Percentiles rank a stretch among this genome's conserved stretches.
These are phyloP conservation scores for Picochlorum sp. DNA, from an alignment of 139 green algal genomes.

Conservation along the genomic window DNA sequence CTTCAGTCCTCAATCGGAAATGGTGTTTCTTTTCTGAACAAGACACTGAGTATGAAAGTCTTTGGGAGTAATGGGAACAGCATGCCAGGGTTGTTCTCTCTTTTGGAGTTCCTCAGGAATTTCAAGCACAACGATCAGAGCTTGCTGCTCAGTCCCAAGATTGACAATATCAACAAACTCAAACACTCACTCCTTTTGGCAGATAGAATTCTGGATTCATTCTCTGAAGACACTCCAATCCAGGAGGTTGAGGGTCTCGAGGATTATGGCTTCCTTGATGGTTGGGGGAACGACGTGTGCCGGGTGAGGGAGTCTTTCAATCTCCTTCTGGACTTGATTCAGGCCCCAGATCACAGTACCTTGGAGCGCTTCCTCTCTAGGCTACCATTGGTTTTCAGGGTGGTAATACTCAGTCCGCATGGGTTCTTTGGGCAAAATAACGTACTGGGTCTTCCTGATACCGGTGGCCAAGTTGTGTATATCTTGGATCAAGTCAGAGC, in stretches of 20 bases:
- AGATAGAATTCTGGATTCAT: slow-evolving; percentile 35
- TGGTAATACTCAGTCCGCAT: slow-evolving; percentile 70
- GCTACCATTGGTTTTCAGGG: slow-evolving; percentile 60
- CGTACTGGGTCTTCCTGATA: slow-evolving; percentile 67
- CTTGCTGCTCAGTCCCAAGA: slow-evolving; percentile 38
- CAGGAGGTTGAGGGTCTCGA: slow-evolving; percentile 22
- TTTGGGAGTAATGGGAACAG: slow-evolving; percentile 31
- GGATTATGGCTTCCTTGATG: slow-evolving; percentile 58
- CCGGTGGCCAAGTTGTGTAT: slow-evolving; percentile 70
- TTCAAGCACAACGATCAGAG: slow-evolving; percentile 37
- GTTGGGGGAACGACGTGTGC: slow-evolving; percentile 59
- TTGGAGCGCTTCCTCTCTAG: slow-evolving; percentile 60
- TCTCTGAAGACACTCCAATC: slow-evolving; percentile 33
- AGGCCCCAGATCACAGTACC: slow-evolving; percentile 55
- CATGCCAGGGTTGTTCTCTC: slow-evolving; percentile 23
- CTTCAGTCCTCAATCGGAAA: slow-evolving; percentile 57
- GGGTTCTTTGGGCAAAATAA: slow-evolving; percentile 74
- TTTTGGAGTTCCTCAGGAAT: slow-evolving; percentile 50
- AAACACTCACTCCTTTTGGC: slow-evolving; percentile 27
- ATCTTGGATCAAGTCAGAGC: slow-evolving; percentile 73
- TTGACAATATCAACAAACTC: slow-evolving; percentile 30
- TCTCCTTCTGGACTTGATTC: slow-evolving; percentile 62
- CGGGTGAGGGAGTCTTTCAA: slow-evolving; percentile 44
- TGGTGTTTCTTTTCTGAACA: slow-evolving; percentile 73
- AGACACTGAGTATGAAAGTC: slow-evolving; percentile 42